phyloP scores from a whole-genome alignment of 106 monocot genomes.

The Dendrobium nobile region DNA sequence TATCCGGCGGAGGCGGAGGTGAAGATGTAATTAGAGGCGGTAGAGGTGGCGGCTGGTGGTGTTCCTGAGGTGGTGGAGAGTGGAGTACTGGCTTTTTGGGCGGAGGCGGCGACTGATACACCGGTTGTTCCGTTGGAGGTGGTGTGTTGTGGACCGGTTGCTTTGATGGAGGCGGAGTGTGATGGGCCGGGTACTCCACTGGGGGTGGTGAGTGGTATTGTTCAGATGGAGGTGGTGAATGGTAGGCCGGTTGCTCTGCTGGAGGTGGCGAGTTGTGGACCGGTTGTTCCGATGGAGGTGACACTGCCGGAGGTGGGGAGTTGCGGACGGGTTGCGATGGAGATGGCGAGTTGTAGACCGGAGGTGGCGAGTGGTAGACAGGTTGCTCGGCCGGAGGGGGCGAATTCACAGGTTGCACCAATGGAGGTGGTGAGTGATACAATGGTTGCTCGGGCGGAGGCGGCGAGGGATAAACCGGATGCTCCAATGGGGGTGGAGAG shows the following conservation, averaged over 20 bases:
- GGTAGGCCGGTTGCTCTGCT: not conserved
- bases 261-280: not conserved
- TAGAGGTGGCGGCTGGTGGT: not conserved
- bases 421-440: not conserved
- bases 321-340: not conserved
- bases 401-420: not conserved
- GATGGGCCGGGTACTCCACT: not conserved
- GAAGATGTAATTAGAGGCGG: not conserved
- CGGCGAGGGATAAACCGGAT: not conserved
- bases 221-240: not conserved
- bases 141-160: not conserved
- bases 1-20: not conserved
- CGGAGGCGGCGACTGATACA: not conserved
- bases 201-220: not conserved
- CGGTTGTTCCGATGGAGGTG: not conserved
- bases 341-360: not conserved
- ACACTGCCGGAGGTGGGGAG: not conserved
- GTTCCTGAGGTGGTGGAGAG: too few relatives aligned
- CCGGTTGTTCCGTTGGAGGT: not conserved
- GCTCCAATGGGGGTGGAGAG: not conserved
- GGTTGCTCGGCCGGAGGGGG: not conserved
- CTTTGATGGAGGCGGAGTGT: slow-evolving; percentile 1
- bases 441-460: not conserved
- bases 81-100: too few relatives aligned
- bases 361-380: not conserved